phyloP scores from a whole-genome alignment of 192 early-diverging fungal species.

The Rhizophagus sp. region DNA sequence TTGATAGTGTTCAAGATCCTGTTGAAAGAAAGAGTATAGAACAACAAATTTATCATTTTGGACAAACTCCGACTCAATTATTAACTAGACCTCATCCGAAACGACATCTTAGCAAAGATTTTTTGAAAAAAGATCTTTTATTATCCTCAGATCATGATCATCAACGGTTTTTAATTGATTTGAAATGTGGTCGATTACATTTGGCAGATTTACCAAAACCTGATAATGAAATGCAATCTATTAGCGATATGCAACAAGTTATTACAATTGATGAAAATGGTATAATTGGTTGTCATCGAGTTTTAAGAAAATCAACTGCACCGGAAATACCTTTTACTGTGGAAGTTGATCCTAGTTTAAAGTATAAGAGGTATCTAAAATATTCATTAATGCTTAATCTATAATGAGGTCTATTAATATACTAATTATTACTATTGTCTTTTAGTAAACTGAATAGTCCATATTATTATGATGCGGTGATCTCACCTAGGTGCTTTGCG shows the following conservation, averaged over 20 bases:
- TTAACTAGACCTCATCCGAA: slow-evolving; percentile 85
- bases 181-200: slow-evolving; percentile 9
- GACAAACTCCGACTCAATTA: slow-evolving; percentile 88
- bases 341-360: slow-evolving; percentile 26
- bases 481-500: slow-evolving; percentile 27
- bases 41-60: slow-evolving; percentile 84
- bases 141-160: slow-evolving; percentile 5
- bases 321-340: slow-evolving; percentile 27
- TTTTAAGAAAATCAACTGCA: slow-evolving; percentile 5
- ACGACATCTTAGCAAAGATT: slow-evolving; percentile 24
- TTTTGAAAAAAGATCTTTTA: slow-evolving; percentile 25
- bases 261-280: slow-evolving; percentile 29
- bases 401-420: background rate
- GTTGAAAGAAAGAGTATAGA: slow-evolving; percentile 70
- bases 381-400: no score
- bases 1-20: slow-evolving; percentile 71
- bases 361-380: slow-evolving; percentile 17
- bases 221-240: background rate
- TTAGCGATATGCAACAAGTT: slow-evolving; percentile 19
- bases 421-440: background rate
- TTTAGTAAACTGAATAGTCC: slow-evolving; percentile 27
- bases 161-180: slow-evolving; percentile 21
- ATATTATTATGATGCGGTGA: slow-evolving; percentile 12
- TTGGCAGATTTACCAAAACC: slow-evolving; percentile 17
- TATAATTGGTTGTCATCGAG: slow-evolving; percentile 19